Evolutionary conservation across 202 grass and related monocot species (phyloP), one percentile per base, ranked within the genome.

Genomic region (Panicum virgatum): DNA sequence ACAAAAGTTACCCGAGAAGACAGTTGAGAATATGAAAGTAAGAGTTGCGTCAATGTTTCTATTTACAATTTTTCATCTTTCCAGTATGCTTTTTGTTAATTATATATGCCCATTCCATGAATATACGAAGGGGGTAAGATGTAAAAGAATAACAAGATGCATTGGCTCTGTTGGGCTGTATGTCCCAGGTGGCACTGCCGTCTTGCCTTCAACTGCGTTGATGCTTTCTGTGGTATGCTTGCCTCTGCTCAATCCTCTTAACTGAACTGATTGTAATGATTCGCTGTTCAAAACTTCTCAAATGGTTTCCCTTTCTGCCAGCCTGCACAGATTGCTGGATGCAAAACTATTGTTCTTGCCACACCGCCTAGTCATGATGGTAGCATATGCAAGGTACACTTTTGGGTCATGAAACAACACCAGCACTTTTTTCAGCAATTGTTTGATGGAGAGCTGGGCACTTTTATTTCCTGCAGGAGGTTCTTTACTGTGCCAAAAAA

Each of bases 401-500:
- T 79, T 14, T 37, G 20, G 23, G 45, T 62, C 38, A 73, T 78
- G 6, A 6, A 61, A 82, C 29, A 66, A 34, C 52, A 54, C 52
- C 38, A 29, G 0, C 36, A 13, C 52, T 72, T 20, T 52, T 78
- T 10, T 12, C 67, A 43, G 45, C 15, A 69, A 63, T 60, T 65
- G 13, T 36, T 62, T 78, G 27, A 68, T 87, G 20, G 26, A 78
- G 20, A 25, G 6, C 61, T 68, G 14, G 29, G 29, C 10, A 75
- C 34, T 37, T 25, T 62, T 90, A 22, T 82, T 54, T 53, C 26
- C 9, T 60, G 19, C 62, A 98, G 95, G 95, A 98, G 82, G 92
- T 98, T 89, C 87, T 98, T 64, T 98, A 98, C 62, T 98, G 92
- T 90, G 92, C 96, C 61, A 95, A 98, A 43, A 98, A 92, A 91